A percentile compares a stretch with the other conserved stretches of the same genome.
phyloP scores from a whole-genome alignment of 805 yeast genomes.

The Starmerella sp. region DNA sequence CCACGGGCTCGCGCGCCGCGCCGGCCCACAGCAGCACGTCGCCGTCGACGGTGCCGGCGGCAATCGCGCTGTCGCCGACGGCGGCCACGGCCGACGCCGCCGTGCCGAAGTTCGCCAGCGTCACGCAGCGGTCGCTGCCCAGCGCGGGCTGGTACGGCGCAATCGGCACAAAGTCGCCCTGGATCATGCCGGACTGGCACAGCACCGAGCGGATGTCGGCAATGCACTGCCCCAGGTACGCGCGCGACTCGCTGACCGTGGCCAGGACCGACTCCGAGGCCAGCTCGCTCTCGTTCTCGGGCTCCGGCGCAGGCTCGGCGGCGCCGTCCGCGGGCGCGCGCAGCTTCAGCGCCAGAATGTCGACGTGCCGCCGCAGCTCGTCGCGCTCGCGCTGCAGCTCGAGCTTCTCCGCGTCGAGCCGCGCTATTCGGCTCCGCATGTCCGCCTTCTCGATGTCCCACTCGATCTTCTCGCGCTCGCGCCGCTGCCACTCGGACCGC shows the following conservation, averaged over 20 bases:
- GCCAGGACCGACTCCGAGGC: slow-evolving; percentile 5
- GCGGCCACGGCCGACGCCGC: slow-evolving; percentile 12
- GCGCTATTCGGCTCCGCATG: slow-evolving; percentile 42
- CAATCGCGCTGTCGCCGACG: slow-evolving; percentile 7
- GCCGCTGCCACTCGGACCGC: slow-evolving; percentile 51
- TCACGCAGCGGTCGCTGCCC: slow-evolving; percentile 1
- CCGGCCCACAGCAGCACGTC: slow-evolving; percentile 14
- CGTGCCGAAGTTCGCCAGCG: slow-evolving; percentile 19
- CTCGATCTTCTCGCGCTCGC: slow-evolving; percentile 47
- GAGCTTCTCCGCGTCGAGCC: slow-evolving; percentile 44
- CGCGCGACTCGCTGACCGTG: slow-evolving; percentile 12
- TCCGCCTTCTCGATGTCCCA: slow-evolving; percentile 54
- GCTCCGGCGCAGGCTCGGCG: slow-evolving; percentile 1
- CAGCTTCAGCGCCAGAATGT: slow-evolving; percentile 6
- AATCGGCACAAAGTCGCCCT: slow-evolving; percentile 7
- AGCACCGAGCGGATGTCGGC: slow-evolving; percentile 26
- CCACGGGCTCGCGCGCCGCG: neutral
- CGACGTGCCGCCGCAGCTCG: slow-evolving; percentile 9
- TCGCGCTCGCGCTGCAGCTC: slow-evolving; percentile 25
- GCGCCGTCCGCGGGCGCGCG: neutral
- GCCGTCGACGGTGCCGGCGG: slow-evolving; percentile 21
- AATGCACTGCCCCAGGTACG: slow-evolving; percentile 29
- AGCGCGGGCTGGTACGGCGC: slow-evolving; percentile 6
- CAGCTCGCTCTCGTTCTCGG: slow-evolving; percentile 12
- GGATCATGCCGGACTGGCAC: slow-evolving; percentile 15